Evolutionary conservation across 768 basidiomycete species (phyloP).

Genomic region (Xerocomellus intermedius): DNA sequence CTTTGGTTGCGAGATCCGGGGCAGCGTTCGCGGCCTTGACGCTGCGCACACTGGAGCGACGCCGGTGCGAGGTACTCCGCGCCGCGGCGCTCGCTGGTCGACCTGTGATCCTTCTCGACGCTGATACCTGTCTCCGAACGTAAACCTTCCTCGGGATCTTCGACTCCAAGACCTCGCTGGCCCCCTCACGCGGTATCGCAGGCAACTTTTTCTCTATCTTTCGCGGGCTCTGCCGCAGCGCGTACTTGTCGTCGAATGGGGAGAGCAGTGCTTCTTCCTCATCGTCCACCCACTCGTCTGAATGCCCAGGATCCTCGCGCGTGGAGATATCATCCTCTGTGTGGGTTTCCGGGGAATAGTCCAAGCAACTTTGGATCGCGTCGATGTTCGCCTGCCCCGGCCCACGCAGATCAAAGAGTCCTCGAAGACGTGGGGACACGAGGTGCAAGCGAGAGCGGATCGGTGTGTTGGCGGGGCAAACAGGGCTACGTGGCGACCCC

Average conservation of each 20-base stretch:
- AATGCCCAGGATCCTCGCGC: slow-evolving; percentile 8
- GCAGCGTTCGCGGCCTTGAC: slow-evolving; percentile 8
- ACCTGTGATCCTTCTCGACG: slow-evolving; percentile 7
- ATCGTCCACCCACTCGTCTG: slow-evolving; percentile 26
- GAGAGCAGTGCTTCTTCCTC: slow-evolving; percentile 24
- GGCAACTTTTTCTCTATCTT: slow-evolving; percentile 17
- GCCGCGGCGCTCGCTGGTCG: not conserved
- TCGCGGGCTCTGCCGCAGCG: slow-evolving; percentile 1
- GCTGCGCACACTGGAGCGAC: slow-evolving; percentile 16
- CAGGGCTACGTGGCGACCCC: slow-evolving; percentile 15
- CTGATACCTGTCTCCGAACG: slow-evolving; percentile 16
- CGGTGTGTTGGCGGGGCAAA: slow-evolving; percentile 25
- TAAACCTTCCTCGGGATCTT: slow-evolving; percentile 23
- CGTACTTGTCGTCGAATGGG: slow-evolving; percentile 28
- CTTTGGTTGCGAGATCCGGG: slow-evolving; percentile 13
- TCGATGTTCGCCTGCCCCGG: slow-evolving; percentile 25
- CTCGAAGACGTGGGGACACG: slow-evolving; percentile 30
- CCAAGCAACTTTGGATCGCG: slow-evolving; percentile 22
- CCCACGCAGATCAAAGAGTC: slow-evolving; percentile 30
- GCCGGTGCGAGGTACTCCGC: slow-evolving; percentile 14
- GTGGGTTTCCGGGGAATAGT: slow-evolving; percentile 22
- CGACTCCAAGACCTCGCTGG: slow-evolving; percentile 3
- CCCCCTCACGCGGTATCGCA: slow-evolving; percentile 7
- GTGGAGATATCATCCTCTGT: slow-evolving; percentile 1
- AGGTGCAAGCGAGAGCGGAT: slow-evolving; percentile 9